These are phyloP conservation scores for Cryptococcus sp. DNA, from an alignment of 1,284 basidiomycete species.

Conservation along the genomic window DNA sequence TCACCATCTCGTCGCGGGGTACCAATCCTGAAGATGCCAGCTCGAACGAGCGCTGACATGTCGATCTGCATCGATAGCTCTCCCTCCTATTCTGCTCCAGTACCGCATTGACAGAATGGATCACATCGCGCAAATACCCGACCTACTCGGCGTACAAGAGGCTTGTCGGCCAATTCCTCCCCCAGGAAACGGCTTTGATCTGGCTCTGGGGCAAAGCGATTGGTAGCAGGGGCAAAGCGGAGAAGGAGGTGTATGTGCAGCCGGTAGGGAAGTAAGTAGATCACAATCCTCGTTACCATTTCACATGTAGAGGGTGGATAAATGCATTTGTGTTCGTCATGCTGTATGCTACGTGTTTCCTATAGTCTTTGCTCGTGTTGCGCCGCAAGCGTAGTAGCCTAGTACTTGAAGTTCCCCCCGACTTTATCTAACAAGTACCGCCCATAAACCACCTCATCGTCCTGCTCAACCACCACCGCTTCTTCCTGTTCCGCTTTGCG, in stretches of 20 bases:
- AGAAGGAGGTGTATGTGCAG: conserved; percentile 13
- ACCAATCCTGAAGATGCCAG: not conserved
- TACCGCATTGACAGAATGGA: conserved; percentile 76
- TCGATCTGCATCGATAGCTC: conserved; percentile 23
- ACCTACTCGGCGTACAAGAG: conserved; percentile 71
- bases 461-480: conserved; percentile 1
- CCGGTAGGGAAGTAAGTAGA: not conserved
- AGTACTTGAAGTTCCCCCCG: conserved; percentile 33
- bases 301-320: too few relatives aligned
- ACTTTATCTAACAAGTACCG: conserved; percentile 28
- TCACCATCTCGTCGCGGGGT: not conserved
- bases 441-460: conserved; percentile 21
- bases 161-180: conserved; percentile 80
- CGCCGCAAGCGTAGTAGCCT: not conserved
- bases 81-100: conserved; percentile 69
- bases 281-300: too few relatives aligned
- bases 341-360: too few relatives aligned
- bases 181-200: conserved; percentile 58
- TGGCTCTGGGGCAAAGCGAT: conserved; percentile 40
- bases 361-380: too few relatives aligned
- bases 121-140: conserved; percentile 75
- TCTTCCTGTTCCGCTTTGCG: conserved; percentile 24
- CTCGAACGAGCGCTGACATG: not conserved
- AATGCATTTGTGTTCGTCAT: too few relatives aligned
- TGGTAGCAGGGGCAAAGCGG: conserved; percentile 10